Evolutionary conservation across 176 grass and related monocot species (phyloP), one percentile per base, ranked within the genome.

Genomic region (Oryza meyeriana): DNA sequence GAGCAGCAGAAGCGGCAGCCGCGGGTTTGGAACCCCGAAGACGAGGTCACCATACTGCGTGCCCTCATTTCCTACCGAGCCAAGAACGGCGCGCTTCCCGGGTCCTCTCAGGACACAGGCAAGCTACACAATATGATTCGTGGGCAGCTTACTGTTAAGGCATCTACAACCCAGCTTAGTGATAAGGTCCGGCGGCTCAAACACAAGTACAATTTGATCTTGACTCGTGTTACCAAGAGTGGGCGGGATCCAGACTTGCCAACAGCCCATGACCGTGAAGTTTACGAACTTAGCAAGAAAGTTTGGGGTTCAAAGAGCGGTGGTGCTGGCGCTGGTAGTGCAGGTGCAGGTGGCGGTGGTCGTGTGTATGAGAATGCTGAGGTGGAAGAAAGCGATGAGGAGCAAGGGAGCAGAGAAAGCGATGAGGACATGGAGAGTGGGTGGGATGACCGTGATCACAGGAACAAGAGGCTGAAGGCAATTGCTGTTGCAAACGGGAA

Each of bases 101-200:
- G 10, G 0, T 78, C 76, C 0, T 28, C 63, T 24, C 35, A 84
- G 22, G 87, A 87, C 25, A 81, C 85, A 44, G 30, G 36, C 16
- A 71, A 64, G 20, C 7, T 93, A 10, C 47, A 71, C 58, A 7
- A 27, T 35, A 68, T 69, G 44, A 89, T 93, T 42, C 22, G 18
- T 14, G 72, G 67, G 6, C 64, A 74, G 8, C 72, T 93, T 66
- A 83, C 74, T 18, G 44, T 61, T 62, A 71, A 85, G 11, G 80
- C 71, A 41, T 78, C 81, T 33, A 82, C 69, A 14, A 74, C 65
- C 39, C 91, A 89, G 84, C 87, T 93, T 29, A 76, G 36, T 39
- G 81, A 89, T 65, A 89, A 89, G 67, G 61, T 93, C 36, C 52
- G 87, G 74, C 27, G 84, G 18, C 81, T 93, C 30, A 93, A 79